Percentiles rank a stretch among this genome's conserved stretches.
These are phyloP conservation scores for Dictyostelium intermedium DNA, from an alignment of 78 protist genomes.

Conservation along the genomic window DNA sequence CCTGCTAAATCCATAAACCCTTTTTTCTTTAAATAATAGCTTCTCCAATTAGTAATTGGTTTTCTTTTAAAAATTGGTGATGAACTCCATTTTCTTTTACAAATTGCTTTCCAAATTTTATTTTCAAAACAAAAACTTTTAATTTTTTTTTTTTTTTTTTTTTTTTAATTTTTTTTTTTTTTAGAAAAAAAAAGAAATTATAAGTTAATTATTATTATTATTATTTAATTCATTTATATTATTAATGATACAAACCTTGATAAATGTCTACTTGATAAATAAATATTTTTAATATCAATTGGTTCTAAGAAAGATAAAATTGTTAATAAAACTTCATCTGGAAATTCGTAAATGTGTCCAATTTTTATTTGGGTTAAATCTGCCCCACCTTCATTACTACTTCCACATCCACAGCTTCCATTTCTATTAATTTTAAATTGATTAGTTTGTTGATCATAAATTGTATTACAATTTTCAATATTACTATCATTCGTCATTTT, in stretches of 20 bases:
- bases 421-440: neutral
- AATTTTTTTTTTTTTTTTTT: no score
- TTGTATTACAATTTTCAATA: neutral
- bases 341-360: constrained; percentile 11
- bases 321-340: constrained; percentile 48
- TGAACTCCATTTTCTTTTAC: constrained; percentile 64
- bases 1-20: constrained; percentile 1
- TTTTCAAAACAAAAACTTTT: constrained; percentile 44
- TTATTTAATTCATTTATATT: no score
- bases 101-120: constrained; percentile 65
- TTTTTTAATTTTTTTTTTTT: no score
- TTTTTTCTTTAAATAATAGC: constrained; percentile 50
- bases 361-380: neutral
- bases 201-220: no score
- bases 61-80: constrained; percentile 67
- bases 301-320: constrained; percentile 34
- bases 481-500: neutral
- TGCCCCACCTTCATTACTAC: neutral
- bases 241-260: neutral
- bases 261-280: neutral
- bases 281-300: constrained; percentile 22
- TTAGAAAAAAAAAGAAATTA: no score
- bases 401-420: neutral
- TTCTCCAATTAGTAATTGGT: constrained; percentile 35
- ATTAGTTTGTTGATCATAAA: neutral